These are phyloP conservation scores for Exophiala phaeomuriformis DNA, from an alignment of 2,329 filamentous ascomycete species.

Conservation along the genomic window DNA sequence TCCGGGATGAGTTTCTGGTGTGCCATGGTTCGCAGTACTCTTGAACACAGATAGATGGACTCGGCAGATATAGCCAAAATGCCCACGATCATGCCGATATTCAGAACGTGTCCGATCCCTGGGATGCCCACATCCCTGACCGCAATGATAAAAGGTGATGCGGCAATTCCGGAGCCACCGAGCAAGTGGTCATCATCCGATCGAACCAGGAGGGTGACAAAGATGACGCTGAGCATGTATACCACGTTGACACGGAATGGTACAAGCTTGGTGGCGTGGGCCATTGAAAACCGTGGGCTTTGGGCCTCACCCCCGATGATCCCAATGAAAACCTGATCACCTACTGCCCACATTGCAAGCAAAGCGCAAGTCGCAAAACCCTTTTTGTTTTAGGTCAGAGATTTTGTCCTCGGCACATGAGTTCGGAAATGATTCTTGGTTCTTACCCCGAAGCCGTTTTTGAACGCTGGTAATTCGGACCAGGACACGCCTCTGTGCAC, in stretches of 20 bases:
- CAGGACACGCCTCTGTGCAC: slow-evolving; percentile 31
- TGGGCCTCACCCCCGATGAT: slow-evolving; percentile 34
- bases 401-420: too few relatives aligned
- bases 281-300: slow-evolving; percentile 34
- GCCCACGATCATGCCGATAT: slow-evolving; percentile 31
- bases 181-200: slow-evolving; percentile 27
- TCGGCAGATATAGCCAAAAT: slow-evolving; percentile 32
- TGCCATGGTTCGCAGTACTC: slow-evolving; percentile 31
- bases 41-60: slow-evolving; percentile 31
- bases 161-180: slow-evolving; percentile 28
- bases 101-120: slow-evolving; percentile 31
- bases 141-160: slow-evolving; percentile 33
- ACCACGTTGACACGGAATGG: slow-evolving; percentile 31
- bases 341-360: slow-evolving; percentile 30
- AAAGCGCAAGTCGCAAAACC: slow-evolving; percentile 22
- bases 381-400: too few relatives aligned
- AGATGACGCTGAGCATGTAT: slow-evolving; percentile 30
- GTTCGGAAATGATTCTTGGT: too few relatives aligned
- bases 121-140: slow-evolving; percentile 29
- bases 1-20: slow-evolving; percentile 29
- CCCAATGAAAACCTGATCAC: slow-evolving; percentile 33
- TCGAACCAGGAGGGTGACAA: slow-evolving; percentile 28
- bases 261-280: slow-evolving; percentile 31
- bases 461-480: slow-evolving; percentile 31
- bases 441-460: slow-evolving; percentile 31